Evolutionary conservation across 139 green algal species (phyloP).

Genomic region (Tetradesmus lagerheimii): DNA sequence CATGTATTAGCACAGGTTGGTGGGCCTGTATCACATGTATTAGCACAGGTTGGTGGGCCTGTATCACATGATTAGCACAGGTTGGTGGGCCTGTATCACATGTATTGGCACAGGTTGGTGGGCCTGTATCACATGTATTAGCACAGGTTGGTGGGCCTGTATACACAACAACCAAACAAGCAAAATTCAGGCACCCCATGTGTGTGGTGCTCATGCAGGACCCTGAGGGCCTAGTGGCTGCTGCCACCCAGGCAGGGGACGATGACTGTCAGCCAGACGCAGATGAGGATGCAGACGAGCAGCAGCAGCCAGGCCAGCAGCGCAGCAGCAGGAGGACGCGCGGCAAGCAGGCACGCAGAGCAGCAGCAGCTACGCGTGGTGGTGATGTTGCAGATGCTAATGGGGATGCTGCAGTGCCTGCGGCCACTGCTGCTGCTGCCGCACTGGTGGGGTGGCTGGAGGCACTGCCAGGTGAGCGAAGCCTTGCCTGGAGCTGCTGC

Average conservation of each 20-base stretch:
- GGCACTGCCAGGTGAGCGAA: conserved; percentile 17
- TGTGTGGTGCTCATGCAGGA: not conserved
- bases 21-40: too few species aligned
- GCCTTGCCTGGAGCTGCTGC: not conserved
- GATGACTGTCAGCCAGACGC: not conserved
- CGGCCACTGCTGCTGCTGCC: not conserved
- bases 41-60: too few species aligned
- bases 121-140: too few species aligned
- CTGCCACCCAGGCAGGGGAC: not conserved
- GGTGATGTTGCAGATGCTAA: not conserved
- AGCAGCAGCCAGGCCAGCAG: not conserved
- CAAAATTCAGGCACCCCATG: too few species aligned
- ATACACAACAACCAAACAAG: too few species aligned
- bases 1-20: too few species aligned
- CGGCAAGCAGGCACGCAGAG: not conserved
- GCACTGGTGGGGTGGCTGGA: not conserved
- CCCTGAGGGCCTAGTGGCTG: not conserved
- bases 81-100: too few species aligned
- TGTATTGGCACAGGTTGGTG: too few species aligned
- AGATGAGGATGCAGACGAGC: not conserved
- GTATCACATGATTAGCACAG: too few species aligned
- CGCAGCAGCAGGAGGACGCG: not conserved
- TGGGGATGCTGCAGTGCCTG: not conserved
- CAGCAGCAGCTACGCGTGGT: not conserved
- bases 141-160: too few species aligned